phyloP scores from a whole-genome alignment of 768 basidiomycete genomes.

The Serendipita indica region DNA sequence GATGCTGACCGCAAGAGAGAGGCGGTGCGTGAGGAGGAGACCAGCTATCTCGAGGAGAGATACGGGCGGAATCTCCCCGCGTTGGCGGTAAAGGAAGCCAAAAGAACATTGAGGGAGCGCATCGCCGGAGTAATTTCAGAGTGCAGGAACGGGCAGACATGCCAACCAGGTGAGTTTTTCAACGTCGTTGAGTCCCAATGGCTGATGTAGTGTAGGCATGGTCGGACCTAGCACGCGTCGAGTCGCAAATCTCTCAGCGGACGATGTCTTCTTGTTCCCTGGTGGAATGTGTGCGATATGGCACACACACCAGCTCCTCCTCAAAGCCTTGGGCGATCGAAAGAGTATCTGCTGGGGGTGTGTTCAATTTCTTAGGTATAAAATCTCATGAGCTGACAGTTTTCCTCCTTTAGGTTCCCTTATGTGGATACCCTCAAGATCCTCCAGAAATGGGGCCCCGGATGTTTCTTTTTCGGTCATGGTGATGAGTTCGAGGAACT shows the following conservation, averaged over 20 bases:
- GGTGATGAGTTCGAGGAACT: slow-evolving; percentile 66
- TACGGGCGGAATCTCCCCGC: slow-evolving; percentile 84
- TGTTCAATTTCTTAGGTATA: too few species aligned
- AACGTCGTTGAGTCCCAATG: slow-evolving; percentile 15
- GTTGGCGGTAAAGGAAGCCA: slow-evolving; percentile 59
- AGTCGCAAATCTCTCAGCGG: slow-evolving; percentile 53
- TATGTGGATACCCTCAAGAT: slow-evolving; percentile 93
- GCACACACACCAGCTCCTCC: slow-evolving; percentile 65
- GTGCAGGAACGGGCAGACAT: slow-evolving; percentile 30
- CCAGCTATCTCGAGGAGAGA: slow-evolving; percentile 77
- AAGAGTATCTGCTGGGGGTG: slow-evolving; percentile 95
- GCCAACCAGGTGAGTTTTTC: slow-evolving; percentile 12
- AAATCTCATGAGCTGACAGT: not conserved
- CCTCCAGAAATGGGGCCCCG: slow-evolving; percentile 91
- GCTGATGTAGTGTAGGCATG: slow-evolving; percentile 15
- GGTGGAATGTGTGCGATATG: slow-evolving; percentile 93
- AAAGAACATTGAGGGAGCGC: slow-evolving; percentile 70
- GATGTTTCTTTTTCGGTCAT: slow-evolving; percentile 74
- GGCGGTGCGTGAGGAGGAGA: slow-evolving; percentile 43
- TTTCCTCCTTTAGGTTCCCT: slow-evolving; percentile 48
- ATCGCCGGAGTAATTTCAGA: slow-evolving; percentile 74
- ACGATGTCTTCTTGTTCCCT: slow-evolving; percentile 79
- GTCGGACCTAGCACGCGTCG: slow-evolving; percentile 50
- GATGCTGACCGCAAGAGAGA: slow-evolving; percentile 24
- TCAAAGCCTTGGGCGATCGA: slow-evolving; percentile 36